Evolutionary conservation across 768 basidiomycete genomes (phyloP).

Genomic region (Tephrocybe rancida): DNA sequence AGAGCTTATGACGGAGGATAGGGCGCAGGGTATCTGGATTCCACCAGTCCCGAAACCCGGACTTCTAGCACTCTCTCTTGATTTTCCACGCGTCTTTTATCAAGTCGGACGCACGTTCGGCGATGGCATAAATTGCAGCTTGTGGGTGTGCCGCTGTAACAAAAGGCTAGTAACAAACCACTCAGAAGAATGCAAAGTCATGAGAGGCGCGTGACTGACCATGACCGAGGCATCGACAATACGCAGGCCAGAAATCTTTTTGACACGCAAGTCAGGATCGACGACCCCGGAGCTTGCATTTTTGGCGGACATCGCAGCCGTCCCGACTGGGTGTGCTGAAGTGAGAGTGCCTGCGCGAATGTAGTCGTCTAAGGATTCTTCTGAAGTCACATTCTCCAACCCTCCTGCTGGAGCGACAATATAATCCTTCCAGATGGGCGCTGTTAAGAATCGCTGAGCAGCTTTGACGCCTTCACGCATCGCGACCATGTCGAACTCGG

Average conservation of each 20-base stretch:
- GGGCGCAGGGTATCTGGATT: no score
- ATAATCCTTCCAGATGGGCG: slow-evolving; percentile 28
- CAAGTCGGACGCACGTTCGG: not conserved
- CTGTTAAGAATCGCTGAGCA: slow-evolving; percentile 25
- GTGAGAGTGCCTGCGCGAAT: slow-evolving; percentile 15
- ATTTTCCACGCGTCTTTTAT: not conserved
- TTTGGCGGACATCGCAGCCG: slow-evolving; percentile 22
- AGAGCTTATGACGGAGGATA: no score
- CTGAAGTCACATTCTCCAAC: slow-evolving; percentile 25
- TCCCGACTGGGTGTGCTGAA: slow-evolving; percentile 17
- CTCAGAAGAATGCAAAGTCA: not conserved
- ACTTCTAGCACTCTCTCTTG: no score
- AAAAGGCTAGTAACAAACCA: not conserved
- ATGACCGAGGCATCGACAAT: slow-evolving; percentile 41
- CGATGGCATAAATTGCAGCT: not conserved
- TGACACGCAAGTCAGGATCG: slow-evolving; percentile 34
- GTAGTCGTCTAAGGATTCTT: slow-evolving; percentile 19
- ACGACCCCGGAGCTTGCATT: slow-evolving; percentile 32
- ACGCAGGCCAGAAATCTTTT: slow-evolving; percentile 32
- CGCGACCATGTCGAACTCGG: slow-evolving; percentile 25
- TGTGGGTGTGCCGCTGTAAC: not conserved
- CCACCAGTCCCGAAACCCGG: no score
- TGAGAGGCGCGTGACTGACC: slow-evolving; percentile 19
- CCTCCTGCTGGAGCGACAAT: slow-evolving; percentile 18
- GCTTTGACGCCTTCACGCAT: slow-evolving; percentile 29